Evolutionary conservation across 2,329 filamentous ascomycete species (phyloP).

Genomic region (Xylariaceae sp.): DNA sequence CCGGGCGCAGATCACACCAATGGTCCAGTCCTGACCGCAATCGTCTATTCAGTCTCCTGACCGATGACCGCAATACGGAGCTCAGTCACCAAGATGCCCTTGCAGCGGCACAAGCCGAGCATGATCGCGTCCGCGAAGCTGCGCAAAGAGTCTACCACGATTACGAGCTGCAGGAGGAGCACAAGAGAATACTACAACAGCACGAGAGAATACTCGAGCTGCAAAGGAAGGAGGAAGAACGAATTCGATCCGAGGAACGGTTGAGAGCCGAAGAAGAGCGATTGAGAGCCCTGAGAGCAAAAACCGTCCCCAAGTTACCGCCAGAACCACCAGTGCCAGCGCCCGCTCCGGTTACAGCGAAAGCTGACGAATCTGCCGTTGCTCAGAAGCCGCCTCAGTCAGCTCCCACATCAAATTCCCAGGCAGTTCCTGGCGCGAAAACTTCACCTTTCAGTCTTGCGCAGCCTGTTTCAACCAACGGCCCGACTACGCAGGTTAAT

Average conservation of each 20-base stretch:
- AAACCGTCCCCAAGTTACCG: slow-evolving; percentile 48
- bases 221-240: slow-evolving; percentile 51
- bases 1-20: slow-evolving; percentile 39
- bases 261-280: slow-evolving; percentile 51
- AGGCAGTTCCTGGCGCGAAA: slow-evolving; percentile 1
- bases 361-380: not conserved
- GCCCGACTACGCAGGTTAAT: slow-evolving; percentile 18
- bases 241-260: slow-evolving; percentile 47
- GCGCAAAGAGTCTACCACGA: slow-evolving; percentile 53
- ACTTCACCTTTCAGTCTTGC: slow-evolving; percentile 4
- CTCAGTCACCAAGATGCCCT: slow-evolving; percentile 67
- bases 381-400: not conserved
- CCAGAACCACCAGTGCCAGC: slow-evolving; percentile 31
- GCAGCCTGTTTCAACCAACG: slow-evolving; percentile 10
- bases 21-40: slow-evolving; percentile 47
- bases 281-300: slow-evolving; percentile 51
- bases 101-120: slow-evolving; percentile 64
- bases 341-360: slow-evolving; percentile 15
- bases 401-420: not conserved
- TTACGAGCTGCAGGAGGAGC: slow-evolving; percentile 49
- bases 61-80: slow-evolving; percentile 63
- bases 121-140: slow-evolving; percentile 63
- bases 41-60: slow-evolving; percentile 63
- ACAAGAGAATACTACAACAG: slow-evolving; percentile 33
- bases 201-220: slow-evolving; percentile 46